Evolutionary conservation across 768 basidiomycete species (phyloP).

Genomic region (Russula abietina): DNA sequence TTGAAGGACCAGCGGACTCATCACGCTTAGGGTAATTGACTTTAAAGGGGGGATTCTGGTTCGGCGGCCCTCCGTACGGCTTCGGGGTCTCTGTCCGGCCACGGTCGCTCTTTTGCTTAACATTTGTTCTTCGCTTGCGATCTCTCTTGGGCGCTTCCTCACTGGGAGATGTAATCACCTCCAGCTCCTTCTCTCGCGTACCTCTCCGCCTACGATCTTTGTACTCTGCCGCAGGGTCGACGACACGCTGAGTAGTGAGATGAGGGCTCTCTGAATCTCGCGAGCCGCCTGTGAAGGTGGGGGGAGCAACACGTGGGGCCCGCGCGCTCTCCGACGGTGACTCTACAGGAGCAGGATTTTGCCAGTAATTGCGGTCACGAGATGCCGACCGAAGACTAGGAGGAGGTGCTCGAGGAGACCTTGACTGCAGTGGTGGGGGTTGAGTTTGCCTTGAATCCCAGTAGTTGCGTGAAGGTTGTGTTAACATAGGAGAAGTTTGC

Average conservation of each 20-base stretch:
- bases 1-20: slow-evolving; percentile 54
- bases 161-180: slow-evolving; percentile 13
- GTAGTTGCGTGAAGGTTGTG: slow-evolving; percentile 43
- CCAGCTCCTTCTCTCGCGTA: slow-evolving; percentile 23
- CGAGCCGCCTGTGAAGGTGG: slow-evolving; percentile 30
- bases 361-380: slow-evolving; percentile 19
- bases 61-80: slow-evolving; percentile 27
- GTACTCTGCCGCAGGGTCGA: slow-evolving; percentile 37
- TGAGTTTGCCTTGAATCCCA: slow-evolving; percentile 54
- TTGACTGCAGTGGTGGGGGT: slow-evolving; percentile 32
- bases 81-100: slow-evolving; percentile 44
- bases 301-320: slow-evolving; percentile 29
- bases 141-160: slow-evolving; percentile 51
- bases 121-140: slow-evolving; percentile 43
- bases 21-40: slow-evolving; percentile 33
- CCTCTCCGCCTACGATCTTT: slow-evolving; percentile 41
- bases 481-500: slow-evolving; percentile 53
- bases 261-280: slow-evolving; percentile 58
- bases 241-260: slow-evolving; percentile 29
- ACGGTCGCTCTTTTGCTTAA: slow-evolving; percentile 41
- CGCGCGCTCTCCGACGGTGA: slow-evolving; percentile 27
- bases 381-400: slow-evolving; percentile 13
- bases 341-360: slow-evolving; percentile 8
- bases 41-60: slow-evolving; percentile 27
- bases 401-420: slow-evolving; percentile 17